Base-by-base conservation (phyloP, 108 stramenopile species). In the Nitzschia sp. region DNA sequence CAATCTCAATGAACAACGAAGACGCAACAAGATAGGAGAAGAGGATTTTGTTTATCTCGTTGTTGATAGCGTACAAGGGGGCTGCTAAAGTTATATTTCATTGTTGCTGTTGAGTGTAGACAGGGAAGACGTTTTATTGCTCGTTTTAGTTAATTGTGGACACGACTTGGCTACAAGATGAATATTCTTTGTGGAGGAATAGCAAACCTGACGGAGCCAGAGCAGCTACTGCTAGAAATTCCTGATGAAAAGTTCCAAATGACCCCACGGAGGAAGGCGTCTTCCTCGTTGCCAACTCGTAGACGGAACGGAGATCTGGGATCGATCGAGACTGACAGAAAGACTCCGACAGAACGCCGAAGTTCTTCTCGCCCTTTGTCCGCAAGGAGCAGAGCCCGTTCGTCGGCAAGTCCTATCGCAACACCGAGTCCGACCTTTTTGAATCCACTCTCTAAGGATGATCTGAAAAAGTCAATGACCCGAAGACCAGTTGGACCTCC, bases 181-280 rank as follows among this genome's bases (percentile, higher is more conserved):
- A 75, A 75, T 62, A n/a, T n/a, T n/a, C 50, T 67, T 15, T 75
- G 73, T 54, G 73, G 73, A 27, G 71, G 71, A 44, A 53, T 68
- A 8, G 23, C 19, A 26, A 58, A 47, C 46, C 13, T 66, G 8
- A 26, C 66, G 6, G 73, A 75, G 27, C 50, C 59, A 4, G 73
- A 75, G 38, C 35, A 30, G 25, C 54, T 68, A 27, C 11, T 66
- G 25, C 25, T 68, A 11, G 58, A 53, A 9, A 44, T 75, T 47
- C 66, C 73, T 2, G 60, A 68, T 44, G 73, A 75, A 54, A 54
- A 66, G 30, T 68, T 62, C 29, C 41, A 45, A 21, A 2, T 56
- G 35, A 60, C 70, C 17, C 58, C 70, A 32, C 48, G 62, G 25
- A 63, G 52, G 31, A 45, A 63, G 31, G 61, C 46, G 30, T 30